Evolutionary conservation across 805 yeast species (phyloP).

Genomic region (Kodamaea jinghongensis): DNA sequence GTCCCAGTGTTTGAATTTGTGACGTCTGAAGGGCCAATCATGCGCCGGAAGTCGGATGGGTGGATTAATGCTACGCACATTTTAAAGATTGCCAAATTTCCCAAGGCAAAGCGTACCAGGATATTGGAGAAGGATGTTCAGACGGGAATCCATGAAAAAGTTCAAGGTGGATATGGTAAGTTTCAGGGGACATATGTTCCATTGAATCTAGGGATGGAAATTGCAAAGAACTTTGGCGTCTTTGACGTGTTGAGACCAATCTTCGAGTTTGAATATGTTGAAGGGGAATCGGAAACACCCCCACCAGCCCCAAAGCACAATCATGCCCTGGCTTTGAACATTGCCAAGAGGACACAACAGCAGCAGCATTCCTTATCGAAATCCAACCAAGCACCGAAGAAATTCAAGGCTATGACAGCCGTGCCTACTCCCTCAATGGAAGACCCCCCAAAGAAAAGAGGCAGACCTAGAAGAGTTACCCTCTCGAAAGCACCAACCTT

Average conservation of each 20-base stretch:
- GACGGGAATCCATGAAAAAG: slow-evolving; percentile 64
- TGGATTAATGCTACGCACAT: slow-evolving; percentile 74
- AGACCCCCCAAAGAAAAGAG: slow-evolving; percentile 27
- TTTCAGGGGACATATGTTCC: slow-evolving; percentile 54
- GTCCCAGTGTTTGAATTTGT: slow-evolving; percentile 69
- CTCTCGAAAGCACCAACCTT: slow-evolving; percentile 24
- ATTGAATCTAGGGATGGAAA: slow-evolving; percentile 37
- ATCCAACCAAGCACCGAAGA: slow-evolving; percentile 1
- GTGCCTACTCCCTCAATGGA: slow-evolving; percentile 15
- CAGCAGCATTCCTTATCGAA: neutral
- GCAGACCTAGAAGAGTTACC: slow-evolving; percentile 36
- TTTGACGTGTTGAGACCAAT: slow-evolving; percentile 47
- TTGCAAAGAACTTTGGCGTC: slow-evolving; percentile 40
- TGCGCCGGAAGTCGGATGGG: slow-evolving; percentile 62
- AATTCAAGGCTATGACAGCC: slow-evolving; percentile 17
- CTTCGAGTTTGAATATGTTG: slow-evolving; percentile 30
- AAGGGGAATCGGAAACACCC: slow-evolving; percentile 39
- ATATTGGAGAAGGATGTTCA: slow-evolving; percentile 62
- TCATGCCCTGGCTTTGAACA: slow-evolving; percentile 45
- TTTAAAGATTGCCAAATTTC: slow-evolving; percentile 64
- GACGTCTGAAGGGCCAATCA: slow-evolving; percentile 66
- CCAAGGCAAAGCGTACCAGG: slow-evolving; percentile 61
- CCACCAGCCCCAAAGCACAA: slow-evolving; percentile 48
- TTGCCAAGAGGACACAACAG: slow-evolving; percentile 26
- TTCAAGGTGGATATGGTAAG: slow-evolving; percentile 73